These are phyloP conservation scores for Candida frijolesensis DNA, from an alignment of 1,139 yeast genomes.

Conservation along the genomic window DNA sequence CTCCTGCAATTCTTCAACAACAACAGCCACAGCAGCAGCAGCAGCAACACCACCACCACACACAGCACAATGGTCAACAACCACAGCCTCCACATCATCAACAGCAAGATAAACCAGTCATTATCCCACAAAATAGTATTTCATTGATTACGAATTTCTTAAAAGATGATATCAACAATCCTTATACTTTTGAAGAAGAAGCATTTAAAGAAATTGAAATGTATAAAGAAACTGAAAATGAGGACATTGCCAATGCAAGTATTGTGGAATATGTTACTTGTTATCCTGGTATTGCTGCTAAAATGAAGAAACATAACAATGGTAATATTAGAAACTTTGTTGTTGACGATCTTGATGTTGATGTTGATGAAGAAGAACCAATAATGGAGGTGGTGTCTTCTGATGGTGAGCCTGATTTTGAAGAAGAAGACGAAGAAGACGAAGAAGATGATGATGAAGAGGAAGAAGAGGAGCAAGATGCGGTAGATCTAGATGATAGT, in stretches of 20 bases:
- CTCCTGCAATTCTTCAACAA: constrained; percentile 34
- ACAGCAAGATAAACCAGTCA: background rate
- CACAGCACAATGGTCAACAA: background rate
- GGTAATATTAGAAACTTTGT: background rate
- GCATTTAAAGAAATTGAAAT: constrained; percentile 44
- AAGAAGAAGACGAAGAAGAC: constrained; percentile 7
- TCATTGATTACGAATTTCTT: constrained; percentile 57
- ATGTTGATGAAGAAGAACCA: constrained; percentile 16
- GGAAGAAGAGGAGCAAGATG: constrained; percentile 13
- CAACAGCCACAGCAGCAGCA: constrained; percentile 13
- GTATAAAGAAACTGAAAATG: constrained; percentile 31
- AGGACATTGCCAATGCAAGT: constrained; percentile 14
- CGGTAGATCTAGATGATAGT: constrained; percentile 10
- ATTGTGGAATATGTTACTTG: constrained; percentile 30
- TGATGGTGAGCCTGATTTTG: constrained; percentile 15
- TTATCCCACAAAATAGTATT: constrained; percentile 46
- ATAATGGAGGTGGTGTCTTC: constrained; percentile 15
- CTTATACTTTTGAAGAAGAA: constrained; percentile 58
- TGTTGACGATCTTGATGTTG: constrained; percentile 17
- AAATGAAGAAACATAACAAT: constrained; percentile 7
- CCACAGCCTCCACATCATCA: constrained; percentile 13
- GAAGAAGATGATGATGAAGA: constrained; percentile 14
- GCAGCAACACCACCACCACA: background rate
- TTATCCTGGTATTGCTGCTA: constrained; percentile 29
- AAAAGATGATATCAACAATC: constrained; percentile 65